Evolutionary conservation across 2,329 filamentous ascomycete species (phyloP).

Genomic region (Arthroderma uncinatum): DNA sequence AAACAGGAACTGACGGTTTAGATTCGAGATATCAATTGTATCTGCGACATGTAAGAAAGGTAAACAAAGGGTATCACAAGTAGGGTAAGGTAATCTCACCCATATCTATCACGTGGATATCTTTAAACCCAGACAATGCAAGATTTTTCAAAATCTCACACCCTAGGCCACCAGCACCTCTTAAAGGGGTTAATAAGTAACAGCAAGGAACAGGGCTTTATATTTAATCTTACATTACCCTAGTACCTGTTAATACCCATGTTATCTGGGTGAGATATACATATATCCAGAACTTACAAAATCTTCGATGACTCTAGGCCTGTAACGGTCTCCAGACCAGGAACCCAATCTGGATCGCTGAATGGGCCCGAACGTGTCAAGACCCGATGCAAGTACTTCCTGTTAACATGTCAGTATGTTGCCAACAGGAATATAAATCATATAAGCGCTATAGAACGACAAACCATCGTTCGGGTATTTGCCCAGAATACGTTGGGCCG

Average conservation of each 20-base stretch:
- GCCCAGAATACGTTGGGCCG: background rate
- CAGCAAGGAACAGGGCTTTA: background rate
- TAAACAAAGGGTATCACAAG: background rate
- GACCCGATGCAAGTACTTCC: conserved; percentile 75
- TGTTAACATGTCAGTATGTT: conserved; percentile 26
- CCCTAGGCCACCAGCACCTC: conserved; percentile 84
- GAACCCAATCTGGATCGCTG: conserved; percentile 53
- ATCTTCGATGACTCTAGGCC: conserved; percentile 61
- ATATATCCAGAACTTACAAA: conserved; percentile 43
- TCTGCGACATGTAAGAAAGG: conserved; percentile 43
- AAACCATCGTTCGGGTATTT: conserved; percentile 20
- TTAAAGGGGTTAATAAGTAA: conserved; percentile 28
- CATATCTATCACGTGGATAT: conserved; percentile 99
- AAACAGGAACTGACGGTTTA: conserved; percentile 96
- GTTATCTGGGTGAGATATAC: background rate
- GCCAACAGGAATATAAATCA: conserved; percentile 18
- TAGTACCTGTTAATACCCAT: conserved; percentile 12
- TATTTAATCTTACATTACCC: conserved; percentile 25
- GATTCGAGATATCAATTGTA: conserved; percentile 95
- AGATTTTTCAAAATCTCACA: conserved; percentile 97
- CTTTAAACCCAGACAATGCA: conserved; percentile 85
- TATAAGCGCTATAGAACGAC: conserved; percentile 1
- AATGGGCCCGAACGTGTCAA: conserved; percentile 68
- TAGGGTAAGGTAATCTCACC: conserved; percentile 41
- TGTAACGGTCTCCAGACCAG: conserved; percentile 42